These are phyloP conservation scores for Pseudonitzschia pungens DNA, from an alignment of 108 stramenopile genomes.

Conservation along the genomic window DNA sequence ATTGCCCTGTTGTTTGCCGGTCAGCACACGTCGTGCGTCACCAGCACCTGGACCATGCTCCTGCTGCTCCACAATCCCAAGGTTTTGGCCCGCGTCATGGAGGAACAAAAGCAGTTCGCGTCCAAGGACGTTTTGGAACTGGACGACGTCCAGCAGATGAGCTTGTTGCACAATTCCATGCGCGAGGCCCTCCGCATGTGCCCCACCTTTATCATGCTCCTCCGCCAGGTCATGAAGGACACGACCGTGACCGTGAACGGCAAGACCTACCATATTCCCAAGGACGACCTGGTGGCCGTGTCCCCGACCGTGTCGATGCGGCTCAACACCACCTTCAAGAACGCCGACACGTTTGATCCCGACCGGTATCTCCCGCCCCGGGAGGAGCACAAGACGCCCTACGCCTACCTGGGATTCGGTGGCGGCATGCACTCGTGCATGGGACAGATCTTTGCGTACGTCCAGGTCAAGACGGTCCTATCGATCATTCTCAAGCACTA, in stretches of 20 bases:
- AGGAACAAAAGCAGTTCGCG: conserved; percentile 66
- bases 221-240: conserved; percentile 91
- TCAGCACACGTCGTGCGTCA: conserved; percentile 98
- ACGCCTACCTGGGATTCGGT: conserved; percentile 97
- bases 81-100: conserved; percentile 74
- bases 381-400: conserved; percentile 96
- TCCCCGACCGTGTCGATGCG: conserved; percentile 93
- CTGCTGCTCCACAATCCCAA: conserved; percentile 84
- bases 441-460: conserved; percentile 98
- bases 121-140: conserved; percentile 47
- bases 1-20: conserved; percentile 99
- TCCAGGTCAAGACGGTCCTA: conserved; percentile 99
- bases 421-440: conserved; percentile 99
- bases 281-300: conserved; percentile 91
- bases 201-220: conserved; percentile 97
- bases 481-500: conserved; percentile 91
- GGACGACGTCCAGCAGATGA: conserved; percentile 87
- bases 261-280: conserved; percentile 75
- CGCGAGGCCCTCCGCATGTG: conserved; percentile 95
- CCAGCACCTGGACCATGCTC: conserved; percentile 94
- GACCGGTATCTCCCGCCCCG: conserved; percentile 93
- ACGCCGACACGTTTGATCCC: conserved; percentile 94
- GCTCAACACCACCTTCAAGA: conserved; percentile 85
- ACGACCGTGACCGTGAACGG: conserved; percentile 74
- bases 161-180: conserved; percentile 91